Percentiles rank a stretch among this genome's conserved stretches.
Evolutionary conservation across 129 eudicot species (phyloP).

Genomic region (Pseudognaphalium luteoalbum): DNA sequence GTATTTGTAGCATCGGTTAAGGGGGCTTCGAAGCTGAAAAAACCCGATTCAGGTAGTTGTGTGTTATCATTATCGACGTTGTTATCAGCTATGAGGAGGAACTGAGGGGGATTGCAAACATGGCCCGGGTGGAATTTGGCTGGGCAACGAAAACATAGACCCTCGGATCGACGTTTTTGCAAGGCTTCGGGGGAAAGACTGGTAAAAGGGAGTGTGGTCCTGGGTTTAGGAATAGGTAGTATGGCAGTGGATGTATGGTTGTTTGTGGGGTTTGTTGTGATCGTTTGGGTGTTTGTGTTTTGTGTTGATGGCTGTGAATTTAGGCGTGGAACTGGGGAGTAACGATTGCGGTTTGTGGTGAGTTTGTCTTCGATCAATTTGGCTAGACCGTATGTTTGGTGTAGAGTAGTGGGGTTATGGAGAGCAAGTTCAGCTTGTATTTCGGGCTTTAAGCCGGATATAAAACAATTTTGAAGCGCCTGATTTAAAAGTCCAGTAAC

Average conservation of each 20-base stretch:
- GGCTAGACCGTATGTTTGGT: not conserved
- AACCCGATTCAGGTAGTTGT: not conserved
- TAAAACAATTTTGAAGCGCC: not conserved
- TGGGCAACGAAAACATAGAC: not conserved
- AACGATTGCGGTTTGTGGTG: not conserved
- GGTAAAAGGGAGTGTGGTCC: not conserved
- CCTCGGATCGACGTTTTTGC: not conserved
- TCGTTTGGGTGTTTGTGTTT: not conserved
- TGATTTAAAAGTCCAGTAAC: not conserved
- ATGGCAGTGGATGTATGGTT: not conserved
- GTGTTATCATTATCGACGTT: not conserved
- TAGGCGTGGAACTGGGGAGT: not conserved
- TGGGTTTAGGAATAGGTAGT: not conserved
- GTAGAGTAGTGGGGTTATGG: not conserved
- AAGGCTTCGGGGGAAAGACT: too few species aligned
- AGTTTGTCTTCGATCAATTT: not conserved
- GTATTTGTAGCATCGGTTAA: not conserved
- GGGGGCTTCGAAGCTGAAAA: not conserved
- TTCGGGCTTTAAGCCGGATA: not conserved
- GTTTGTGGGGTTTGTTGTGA: not conserved
- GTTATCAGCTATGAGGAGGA: not conserved
- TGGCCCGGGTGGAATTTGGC: slow-evolving; percentile 4
- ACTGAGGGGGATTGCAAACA: not conserved
- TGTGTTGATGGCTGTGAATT: not conserved
- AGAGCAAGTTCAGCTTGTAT: not conserved